Base-by-base conservation (phyloP, 352 stramenopile species). In the Phytophthora nicotianae region DNA sequence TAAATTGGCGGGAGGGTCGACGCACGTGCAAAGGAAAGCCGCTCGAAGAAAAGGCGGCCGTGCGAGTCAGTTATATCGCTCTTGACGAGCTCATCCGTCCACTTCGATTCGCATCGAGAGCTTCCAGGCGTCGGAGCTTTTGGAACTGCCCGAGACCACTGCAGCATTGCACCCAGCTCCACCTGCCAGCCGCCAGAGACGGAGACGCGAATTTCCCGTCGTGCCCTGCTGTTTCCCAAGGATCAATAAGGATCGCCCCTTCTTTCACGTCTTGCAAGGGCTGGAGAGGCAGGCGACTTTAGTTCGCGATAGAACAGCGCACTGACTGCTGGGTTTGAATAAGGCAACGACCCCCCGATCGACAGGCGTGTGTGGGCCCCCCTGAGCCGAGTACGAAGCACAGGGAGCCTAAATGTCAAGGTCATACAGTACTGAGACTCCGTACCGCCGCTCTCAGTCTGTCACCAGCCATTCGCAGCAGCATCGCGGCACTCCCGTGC, bases 401-500 rank as follows among this genome's bases (percentile, higher is more conserved):
- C 14, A 47, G 41, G 8, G 24, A 50, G 46, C 35, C 35, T 65
- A 56, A 8, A 79, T 79, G 72, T 21, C 55, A 58, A 72, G 65
- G 53, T 72, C 62, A 47, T 60, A 68, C 45, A 77, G 62, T 43
- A 62, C 54, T 23, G 55, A 75, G 46, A 70, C 53, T 53, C 53
- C 60, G 24, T 76, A 65, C 23, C 59, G 57, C 50, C 69, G 69
- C 55, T 76, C 68, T 41, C 47, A 65, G 48, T 77, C 69, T 21
- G 60, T 68, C 32, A 77, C 54, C 21, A 61, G 50, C 58, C 70
- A 74, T 58, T 66, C 67, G 54, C 66, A 72, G 49, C 73, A 86
- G 24, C 76, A 81, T 42, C 79, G 78, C 45, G 78, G 79, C 59
- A 91, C 79, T 23, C 84, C 84, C 37, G 80, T 93, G 47, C 72